A percentile compares a stretch with the other conserved stretches of the same genome.
Evolutionary conservation across 73 alveolate species (phyloP).

Genomic region (Tetrahymena elliotti): DNA sequence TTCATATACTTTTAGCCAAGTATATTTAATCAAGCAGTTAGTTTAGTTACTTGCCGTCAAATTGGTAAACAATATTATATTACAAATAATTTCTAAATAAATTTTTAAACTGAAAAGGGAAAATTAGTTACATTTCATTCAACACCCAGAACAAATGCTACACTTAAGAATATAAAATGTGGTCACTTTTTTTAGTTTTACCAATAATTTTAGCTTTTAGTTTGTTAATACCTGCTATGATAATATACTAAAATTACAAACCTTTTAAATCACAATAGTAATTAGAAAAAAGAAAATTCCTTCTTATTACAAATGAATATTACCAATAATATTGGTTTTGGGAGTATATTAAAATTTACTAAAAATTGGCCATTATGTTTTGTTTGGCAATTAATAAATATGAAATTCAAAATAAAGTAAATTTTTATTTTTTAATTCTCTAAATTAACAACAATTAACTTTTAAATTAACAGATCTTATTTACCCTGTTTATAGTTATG

Average conservation of each 20-base stretch:
- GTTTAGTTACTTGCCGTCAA: background rate
- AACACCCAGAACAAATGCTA: background rate
- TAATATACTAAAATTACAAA: background rate
- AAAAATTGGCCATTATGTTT: background rate
- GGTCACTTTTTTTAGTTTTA: background rate
- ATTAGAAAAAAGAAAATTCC: background rate
- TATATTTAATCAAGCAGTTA: background rate
- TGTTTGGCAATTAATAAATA: background rate
- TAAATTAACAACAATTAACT: too few species aligned
- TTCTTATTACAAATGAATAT: background rate
- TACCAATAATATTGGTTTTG: background rate
- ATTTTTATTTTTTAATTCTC: background rate
- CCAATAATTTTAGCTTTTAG: background rate
- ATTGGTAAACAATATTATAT: background rate
- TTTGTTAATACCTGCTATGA: background rate
- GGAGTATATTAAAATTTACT: background rate
- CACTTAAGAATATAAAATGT: background rate
- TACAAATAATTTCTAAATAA: background rate
- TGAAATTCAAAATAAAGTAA: background rate
- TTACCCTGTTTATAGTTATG: background rate
- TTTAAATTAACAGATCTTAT: background rate
- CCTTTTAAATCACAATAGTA: background rate
- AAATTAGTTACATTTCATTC: background rate
- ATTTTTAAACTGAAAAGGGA: background rate
- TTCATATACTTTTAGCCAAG: background rate